Evolutionary conservation across 805 yeast genomes (phyloP), one percentile per base, ranked within the genome.

Genomic region (Myxozyma melibiosi): DNA sequence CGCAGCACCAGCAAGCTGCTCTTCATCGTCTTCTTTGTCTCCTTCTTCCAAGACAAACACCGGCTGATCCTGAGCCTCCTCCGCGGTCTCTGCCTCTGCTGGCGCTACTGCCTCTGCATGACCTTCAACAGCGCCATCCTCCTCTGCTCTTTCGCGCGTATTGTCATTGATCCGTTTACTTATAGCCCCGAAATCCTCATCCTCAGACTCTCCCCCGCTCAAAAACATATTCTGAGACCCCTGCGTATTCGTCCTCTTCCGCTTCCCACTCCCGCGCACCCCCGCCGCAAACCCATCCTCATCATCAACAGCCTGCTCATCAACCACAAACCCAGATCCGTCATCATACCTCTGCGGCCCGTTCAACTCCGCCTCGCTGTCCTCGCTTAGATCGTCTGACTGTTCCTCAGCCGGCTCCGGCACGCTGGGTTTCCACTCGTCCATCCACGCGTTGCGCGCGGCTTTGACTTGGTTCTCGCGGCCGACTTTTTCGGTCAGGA

Each of bases 401-500:
- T 34, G 37, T 22, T 13, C 20, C 25, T 49, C 49, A 8, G 48
- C 7, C n/a, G 35, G 20, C 34, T n/a, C 22, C 24, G 35, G 43
- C n/a, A 24, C 24, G 3, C 4, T 24, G 8, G 61, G 62, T 30
- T 46, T 54, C 52, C 48, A 49, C 31, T 57, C 62, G 34, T 58
- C 55, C 18, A 62, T 57, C 51, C 40, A 57, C 42, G 28, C 37
- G 11, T 39, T 31, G 11, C 65, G 38, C 14, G 37, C 46, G 11
- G 70, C 74, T 56, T 75, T 76, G 30, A 82, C 70, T 13, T 70
- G 71, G 16, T 74, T 70, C 4, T 67, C 69, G 60, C 70, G 71
- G 13, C 87, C 84, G 40, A 82, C 76, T 14, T 76, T 71, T 39
- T 78, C 75, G 47, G 84, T 71, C 63, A 85, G 71, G 24, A 77